Percentiles rank a stretch among this genome's conserved stretches.
These are phyloP conservation scores for Cladophialophora chaetospira DNA, from an alignment of 2,329 filamentous ascomycete species.

Conservation along the genomic window DNA sequence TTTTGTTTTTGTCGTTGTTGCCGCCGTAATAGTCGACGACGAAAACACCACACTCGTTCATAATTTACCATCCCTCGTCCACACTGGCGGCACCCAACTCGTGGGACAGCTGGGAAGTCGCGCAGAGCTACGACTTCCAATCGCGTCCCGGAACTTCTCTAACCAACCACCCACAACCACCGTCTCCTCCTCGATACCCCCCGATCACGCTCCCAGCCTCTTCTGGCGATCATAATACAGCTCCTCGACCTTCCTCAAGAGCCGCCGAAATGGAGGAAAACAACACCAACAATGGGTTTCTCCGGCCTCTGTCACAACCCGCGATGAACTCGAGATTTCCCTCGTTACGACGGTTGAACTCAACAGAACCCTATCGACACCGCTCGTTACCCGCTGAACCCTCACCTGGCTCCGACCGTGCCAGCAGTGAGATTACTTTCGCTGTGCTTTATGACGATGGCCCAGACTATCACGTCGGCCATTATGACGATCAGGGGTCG, in stretches of 20 bases:
- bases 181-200: conserved; percentile 9
- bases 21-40: conserved; percentile 20
- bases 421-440: conserved; percentile 34
- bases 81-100: conserved; percentile 27
- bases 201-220: conserved; percentile 2
- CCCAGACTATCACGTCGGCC: conserved; percentile 34
- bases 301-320: conserved; percentile 32
- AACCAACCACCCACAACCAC: conserved; percentile 10
- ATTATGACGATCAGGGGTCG: conserved; percentile 32
- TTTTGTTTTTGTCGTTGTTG: conserved; percentile 7
- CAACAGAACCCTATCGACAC: conserved; percentile 32
- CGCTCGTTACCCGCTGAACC: conserved; percentile 32
- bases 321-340: conserved; percentile 33
- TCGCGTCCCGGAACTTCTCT: conserved; percentile 23
- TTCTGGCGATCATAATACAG: neutral
- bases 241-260: neutral
- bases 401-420: conserved; percentile 31
- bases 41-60: conserved; percentile 21
- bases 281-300: conserved; percentile 25
- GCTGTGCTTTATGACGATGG: conserved; percentile 35
- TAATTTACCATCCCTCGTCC: conserved; percentile 12
- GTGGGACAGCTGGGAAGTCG: conserved; percentile 34
- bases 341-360: conserved; percentile 33
- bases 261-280: conserved; percentile 31
- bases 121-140: conserved; percentile 29